Evolutionary conservation across 2,329 filamentous ascomycete species (phyloP).

Genomic region (Juglanconis sp.): DNA sequence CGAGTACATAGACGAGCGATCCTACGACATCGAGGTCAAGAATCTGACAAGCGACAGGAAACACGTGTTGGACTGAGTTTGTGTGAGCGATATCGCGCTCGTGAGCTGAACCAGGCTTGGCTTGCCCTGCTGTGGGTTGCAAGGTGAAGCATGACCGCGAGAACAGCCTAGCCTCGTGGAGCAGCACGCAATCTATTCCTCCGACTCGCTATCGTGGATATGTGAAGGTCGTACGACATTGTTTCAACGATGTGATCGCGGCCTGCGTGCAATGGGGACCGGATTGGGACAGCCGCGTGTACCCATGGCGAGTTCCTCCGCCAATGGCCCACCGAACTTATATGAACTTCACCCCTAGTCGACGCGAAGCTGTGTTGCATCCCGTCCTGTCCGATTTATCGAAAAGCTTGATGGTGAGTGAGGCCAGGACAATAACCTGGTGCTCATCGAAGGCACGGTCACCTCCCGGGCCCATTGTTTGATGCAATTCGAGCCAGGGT

Average conservation of each 20-base stretch:
- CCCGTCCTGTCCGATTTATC: background rate
- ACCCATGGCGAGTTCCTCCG: background rate
- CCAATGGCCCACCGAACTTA: background rate
- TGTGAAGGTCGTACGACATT: background rate
- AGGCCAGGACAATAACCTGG: too few species aligned
- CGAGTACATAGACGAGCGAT: background rate
- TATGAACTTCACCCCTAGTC: background rate
- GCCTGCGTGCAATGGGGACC: background rate
- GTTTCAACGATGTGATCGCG: background rate
- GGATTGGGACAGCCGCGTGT: background rate
- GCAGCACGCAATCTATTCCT: conserved; percentile 6
- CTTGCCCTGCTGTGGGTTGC: background rate
- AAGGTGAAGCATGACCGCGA: background rate
- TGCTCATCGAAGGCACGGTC: background rate
- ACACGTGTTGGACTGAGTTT: background rate
- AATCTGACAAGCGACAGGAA: background rate
- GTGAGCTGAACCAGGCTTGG: background rate
- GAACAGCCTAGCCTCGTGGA: conserved; percentile 2
- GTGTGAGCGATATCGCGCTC: background rate
- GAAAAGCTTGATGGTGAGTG: background rate
- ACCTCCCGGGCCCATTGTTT: too few species aligned
- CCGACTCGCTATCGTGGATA: background rate
- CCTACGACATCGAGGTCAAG: background rate
- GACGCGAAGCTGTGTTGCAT: background rate
- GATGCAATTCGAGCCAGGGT: conserved; percentile 8